phyloP scores from a whole-genome alignment of 225 moss, liverwort and hornwort species.

The Physcomitrellopsis africana region DNA sequence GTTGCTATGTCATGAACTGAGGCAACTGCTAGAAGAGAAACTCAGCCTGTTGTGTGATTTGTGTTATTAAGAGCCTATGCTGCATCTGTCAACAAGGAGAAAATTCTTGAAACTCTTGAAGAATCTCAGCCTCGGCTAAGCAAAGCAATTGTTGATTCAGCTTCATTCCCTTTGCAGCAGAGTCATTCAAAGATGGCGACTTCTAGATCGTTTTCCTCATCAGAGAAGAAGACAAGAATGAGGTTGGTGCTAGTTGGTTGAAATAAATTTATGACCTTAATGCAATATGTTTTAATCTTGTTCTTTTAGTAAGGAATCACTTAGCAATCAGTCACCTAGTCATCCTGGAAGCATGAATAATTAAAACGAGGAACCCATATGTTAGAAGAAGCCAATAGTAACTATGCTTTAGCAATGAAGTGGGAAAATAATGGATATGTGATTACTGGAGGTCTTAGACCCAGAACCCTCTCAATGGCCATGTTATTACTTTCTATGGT shows the following conservation, averaged over 20 bases:
- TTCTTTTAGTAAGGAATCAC: neutral
- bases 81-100: constrained; percentile 91
- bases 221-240: constrained; percentile 72
- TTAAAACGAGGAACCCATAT: neutral
- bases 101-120: constrained; percentile 95
- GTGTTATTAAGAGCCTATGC: constrained; percentile 84
- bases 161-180: constrained; percentile 89
- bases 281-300: constrained; percentile 2
- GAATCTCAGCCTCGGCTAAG: constrained; percentile 93
- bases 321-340: neutral
- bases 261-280: neutral
- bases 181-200: constrained; percentile 66
- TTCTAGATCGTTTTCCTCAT: constrained; percentile 50
- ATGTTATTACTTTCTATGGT: constrained; percentile 4
- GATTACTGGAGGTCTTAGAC: constrained; percentile 9
- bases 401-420: neutral
- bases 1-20: constrained; percentile 21
- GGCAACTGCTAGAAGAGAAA: constrained; percentile 29
- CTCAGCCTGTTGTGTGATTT: constrained; percentile 40
- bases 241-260: constrained; percentile 47
- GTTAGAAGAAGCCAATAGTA: neutral
- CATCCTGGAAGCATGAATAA: constrained; percentile 12
- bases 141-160: constrained; percentile 88
- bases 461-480: neutral
- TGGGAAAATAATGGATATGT: constrained; percentile 7